Conservation (phyloP, 768 basidiomycete genomes). For the Thelephora aurantiotincta region DNA sequence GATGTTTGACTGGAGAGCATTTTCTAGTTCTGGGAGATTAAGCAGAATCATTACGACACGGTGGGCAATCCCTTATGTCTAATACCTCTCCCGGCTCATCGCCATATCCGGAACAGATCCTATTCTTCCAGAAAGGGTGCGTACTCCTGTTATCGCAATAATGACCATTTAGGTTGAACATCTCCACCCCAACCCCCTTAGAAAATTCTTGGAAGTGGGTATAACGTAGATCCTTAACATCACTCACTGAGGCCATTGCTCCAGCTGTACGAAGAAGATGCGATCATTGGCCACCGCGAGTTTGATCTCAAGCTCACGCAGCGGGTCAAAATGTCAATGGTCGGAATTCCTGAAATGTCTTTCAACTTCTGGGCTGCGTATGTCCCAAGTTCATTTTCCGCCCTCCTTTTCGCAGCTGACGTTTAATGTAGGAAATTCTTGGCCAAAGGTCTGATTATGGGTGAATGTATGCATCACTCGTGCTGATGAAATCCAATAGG, state of each 20-base stretch:
- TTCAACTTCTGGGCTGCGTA: slow-evolving; percentile 91
- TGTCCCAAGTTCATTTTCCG: slow-evolving; percentile 15
- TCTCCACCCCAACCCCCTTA: slow-evolving; percentile 16
- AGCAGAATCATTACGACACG: slow-evolving; percentile 95
- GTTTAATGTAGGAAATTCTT: slow-evolving; percentile 52
- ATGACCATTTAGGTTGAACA: background rate
- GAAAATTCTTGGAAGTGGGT: slow-evolving; percentile 68
- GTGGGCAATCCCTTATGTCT: slow-evolving; percentile 20
- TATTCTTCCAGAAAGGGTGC: slow-evolving; percentile 98
- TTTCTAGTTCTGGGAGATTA: slow-evolving; percentile 52
- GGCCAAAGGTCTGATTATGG: slow-evolving; percentile 41
- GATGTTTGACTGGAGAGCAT: background rate
- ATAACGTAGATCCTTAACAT: background rate
- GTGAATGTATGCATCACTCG: background rate
- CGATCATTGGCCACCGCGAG: slow-evolving; percentile 80
- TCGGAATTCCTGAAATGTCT: slow-evolving; percentile 88
- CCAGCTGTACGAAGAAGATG: slow-evolving; percentile 89
- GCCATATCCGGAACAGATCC: slow-evolving; percentile 29
- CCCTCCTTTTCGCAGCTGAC: slow-evolving; percentile 3
- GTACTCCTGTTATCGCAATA: background rate
- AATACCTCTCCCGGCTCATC: slow-evolving; percentile 12
- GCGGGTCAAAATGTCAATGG: slow-evolving; percentile 99
- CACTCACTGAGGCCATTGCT: background rate
- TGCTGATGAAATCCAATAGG: slow-evolving; percentile 25
- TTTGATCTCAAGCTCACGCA: slow-evolving; percentile 90